Evolutionary conservation across 768 basidiomycete species (phyloP).

Genomic region (Mycena floridula): DNA sequence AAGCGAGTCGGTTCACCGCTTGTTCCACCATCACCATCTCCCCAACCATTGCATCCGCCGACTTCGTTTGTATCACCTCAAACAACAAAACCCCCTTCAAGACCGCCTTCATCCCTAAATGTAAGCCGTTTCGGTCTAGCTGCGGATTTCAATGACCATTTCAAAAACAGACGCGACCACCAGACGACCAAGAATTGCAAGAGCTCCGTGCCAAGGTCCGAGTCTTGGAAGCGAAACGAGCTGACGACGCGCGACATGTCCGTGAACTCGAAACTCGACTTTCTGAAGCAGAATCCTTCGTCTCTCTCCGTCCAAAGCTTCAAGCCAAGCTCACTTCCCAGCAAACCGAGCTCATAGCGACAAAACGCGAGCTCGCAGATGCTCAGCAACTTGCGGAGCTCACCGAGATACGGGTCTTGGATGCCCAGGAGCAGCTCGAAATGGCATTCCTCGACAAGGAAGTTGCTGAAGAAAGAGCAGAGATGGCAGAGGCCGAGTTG

Average conservation of each 20-base stretch:
- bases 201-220: slow-evolving; percentile 80
- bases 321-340: slow-evolving; percentile 81
- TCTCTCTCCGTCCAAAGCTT: slow-evolving; percentile 81
- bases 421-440: slow-evolving; percentile 87
- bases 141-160: slow-evolving; percentile 2
- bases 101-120: not conserved
- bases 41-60: slow-evolving; percentile 13
- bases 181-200: slow-evolving; percentile 61
- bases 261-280: slow-evolving; percentile 83
- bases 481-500: slow-evolving; percentile 70
- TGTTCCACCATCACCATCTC: slow-evolving; percentile 14
- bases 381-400: slow-evolving; percentile 68
- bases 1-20: too few relatives aligned
- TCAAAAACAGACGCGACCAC: not conserved
- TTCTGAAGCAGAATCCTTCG: slow-evolving; percentile 77
- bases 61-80: slow-evolving; percentile 2
- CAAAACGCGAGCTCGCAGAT: slow-evolving; percentile 74
- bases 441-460: slow-evolving; percentile 96
- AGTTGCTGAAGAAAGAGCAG: slow-evolving; percentile 90
- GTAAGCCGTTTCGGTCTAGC: not conserved
- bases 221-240: slow-evolving; percentile 79
- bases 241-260: slow-evolving; percentile 80
- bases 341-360: slow-evolving; percentile 72
- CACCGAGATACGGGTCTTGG: slow-evolving; percentile 63
- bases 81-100: not conserved